Evolutionary conservation across 768 basidiomycete genomes (phyloP), one percentile per base, ranked within the genome.

Genomic region (Boletus vermiculosoides): DNA sequence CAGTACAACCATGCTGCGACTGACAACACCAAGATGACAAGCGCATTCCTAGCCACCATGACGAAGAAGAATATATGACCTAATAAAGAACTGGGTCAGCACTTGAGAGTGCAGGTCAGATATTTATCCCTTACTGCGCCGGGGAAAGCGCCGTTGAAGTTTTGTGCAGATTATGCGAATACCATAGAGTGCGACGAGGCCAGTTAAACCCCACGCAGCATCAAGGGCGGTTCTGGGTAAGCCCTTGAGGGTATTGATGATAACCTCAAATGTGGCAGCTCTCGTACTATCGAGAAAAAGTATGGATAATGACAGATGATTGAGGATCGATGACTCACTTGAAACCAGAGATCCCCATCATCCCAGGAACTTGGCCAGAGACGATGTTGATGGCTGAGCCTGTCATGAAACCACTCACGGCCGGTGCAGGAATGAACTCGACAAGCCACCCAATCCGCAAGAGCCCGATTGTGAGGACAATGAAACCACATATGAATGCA

Each of bases 371-470:
- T 74, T 99, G 96, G 34, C 92, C 85, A 18, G 85, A 80, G 16
- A 86, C 87, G 64, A 98, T 98, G 70, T 79, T 94, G 74, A 98
- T 85, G 36, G 96, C 96, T n/a, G 91, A 94, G 20, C 96, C 96
- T 0, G 96, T 98, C 94, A 99, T 97, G 76, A 96, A 92, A 20
- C 88, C 89, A 63, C 86, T 88, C 57, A 93, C 87, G 3, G 90
- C 91, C 3, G 90, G 89, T 8, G 83, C 80, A 20, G 92, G 90
- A 59, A 95, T 98, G 71, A 98, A 94, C 68, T 98, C 95, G 50
- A 98, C 88, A 33, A 98, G 75, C 92, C 94, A 96, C 0, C 97
- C 97, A 6, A 98, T 65, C 11, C 97, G 83, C 12, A 98, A 77
- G 23, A 98, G 74, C 47, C 97, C 97, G 40, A 99, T 85, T 23